Evolutionary conservation across 768 basidiomycete genomes (phyloP), one percentile per base, ranked within the genome.

Genomic region (Obba rivulosa): DNA sequence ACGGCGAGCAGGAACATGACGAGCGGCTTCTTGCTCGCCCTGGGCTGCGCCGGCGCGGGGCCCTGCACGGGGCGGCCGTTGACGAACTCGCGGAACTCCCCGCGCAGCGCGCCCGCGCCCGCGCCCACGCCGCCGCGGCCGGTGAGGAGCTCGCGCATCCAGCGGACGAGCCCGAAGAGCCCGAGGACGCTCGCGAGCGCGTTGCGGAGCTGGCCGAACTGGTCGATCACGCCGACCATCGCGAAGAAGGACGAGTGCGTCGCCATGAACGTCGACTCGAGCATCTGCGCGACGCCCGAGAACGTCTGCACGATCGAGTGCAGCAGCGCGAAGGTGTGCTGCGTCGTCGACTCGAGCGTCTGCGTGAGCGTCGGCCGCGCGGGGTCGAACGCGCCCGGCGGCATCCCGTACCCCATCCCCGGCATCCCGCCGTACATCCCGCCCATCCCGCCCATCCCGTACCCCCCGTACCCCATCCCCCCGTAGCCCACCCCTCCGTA

Each of bases 201-300:
- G 56, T 94, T 87, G 43, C 92, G 79, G 37, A 97, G 79, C 57
- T 92, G 90, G 2, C 83, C 83, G 59, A 99, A 86, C 62, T 99
- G 96, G 61, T 99, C 96, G 34, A 94, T 77, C 39, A 99, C 95
- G 53, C 92, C 90, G 43, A 94, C 92, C 85, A 95, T 92, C 48
- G 92, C 92, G 65, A 94, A 95, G 69, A 95, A 95, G 8, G 84
- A 87, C 0, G 89, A 92, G 66, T 95, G 92, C 0, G 92, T 95
- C 2, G 95, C 95, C 85, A 97, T 89, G 69, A 95, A 97, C 4
- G 95, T 98, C 28, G 82, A 85, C 66, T 98, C 95, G 62, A 99
- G 84, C 83, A 99, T 94, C 65, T 98, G 95, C 0, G 95, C 86
- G 53, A 99, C 84, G 20, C 94, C 94, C 0, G 83, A 77, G 68